Conservation (phyloP, 176 grass and related monocot genomes). For the Melocanna baccifera region DNA sequence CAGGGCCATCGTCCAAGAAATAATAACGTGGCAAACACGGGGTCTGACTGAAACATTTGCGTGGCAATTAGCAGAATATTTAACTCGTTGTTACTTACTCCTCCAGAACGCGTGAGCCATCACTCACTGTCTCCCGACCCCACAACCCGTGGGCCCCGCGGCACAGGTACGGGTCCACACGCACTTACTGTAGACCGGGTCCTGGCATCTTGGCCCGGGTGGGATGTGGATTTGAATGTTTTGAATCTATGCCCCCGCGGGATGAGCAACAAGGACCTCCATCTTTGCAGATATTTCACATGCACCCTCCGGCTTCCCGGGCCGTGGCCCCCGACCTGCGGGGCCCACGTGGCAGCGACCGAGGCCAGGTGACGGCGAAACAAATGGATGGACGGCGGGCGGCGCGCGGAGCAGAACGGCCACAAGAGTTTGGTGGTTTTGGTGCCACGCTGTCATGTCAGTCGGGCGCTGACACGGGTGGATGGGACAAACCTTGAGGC, state of each 20-base stretch:
- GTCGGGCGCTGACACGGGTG: neutral
- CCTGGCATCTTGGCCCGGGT: neutral
- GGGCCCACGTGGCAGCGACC: neutral
- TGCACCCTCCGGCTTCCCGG: neutral
- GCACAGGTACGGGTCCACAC: neutral
- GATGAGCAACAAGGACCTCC: neutral
- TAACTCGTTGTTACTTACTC: neutral
- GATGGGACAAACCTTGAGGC: neutral
- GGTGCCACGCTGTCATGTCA: neutral
- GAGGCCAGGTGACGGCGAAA: neutral
- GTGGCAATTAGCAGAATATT: neutral
- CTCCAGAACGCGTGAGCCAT: neutral
- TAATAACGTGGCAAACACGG: neutral
- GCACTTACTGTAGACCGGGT: neutral
- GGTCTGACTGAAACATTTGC: neutral
- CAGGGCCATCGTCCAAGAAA: no score
- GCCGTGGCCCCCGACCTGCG: no score
- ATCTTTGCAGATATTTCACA: neutral
- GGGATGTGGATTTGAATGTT: neutral
- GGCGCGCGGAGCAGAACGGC: neutral
- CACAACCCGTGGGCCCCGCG: neutral
- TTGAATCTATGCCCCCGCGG: neutral
- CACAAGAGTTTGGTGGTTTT: constrained; percentile 19
- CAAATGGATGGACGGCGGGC: neutral
- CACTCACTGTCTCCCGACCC: neutral